Evolutionary conservation across 805 yeast genomes (phyloP), one percentile per base, ranked within the genome.

Genomic region (Alloascoidea hylecoeti): DNA sequence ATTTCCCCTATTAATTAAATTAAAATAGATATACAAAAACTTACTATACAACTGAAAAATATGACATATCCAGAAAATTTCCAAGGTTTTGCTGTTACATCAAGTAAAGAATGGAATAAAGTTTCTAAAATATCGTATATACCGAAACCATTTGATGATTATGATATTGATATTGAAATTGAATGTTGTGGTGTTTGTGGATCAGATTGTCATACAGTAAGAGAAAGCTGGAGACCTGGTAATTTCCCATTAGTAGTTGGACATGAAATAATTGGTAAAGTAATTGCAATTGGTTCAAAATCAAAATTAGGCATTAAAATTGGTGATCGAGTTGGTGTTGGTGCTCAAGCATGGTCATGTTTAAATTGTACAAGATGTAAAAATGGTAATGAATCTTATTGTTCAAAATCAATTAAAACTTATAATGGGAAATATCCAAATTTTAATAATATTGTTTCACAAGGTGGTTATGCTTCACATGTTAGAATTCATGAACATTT

Each of bases 261-360:
- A 34, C 77, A 72, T 53, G 78, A 57, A 37, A 55, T 57, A 34
- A 47, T 53, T 27, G 63, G 63, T 13, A 43, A 41, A 30, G 56
- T 50, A 34, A 39, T 43, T 16, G 34, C 37, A 15, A 49, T 41
- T 33, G 49, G 48, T 6, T 46, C 63, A n/a, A 59, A 67, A 74
- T 80, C 45, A 5, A 47, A 52, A 6, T n/a, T n/a, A n/a, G 58
- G 61, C 43, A 38, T 65, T 57, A 60, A 64, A 51, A 53, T 77
- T 15, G 94, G 94, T 39, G 78, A 83, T 45, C 64, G 84, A 46
- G 92, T 80, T 17, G 94, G 89, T 39, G 68, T 80, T 37, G 94
- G 94, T 47, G 89, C 92, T 17, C 76, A 72, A 50, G 62, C 67
- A 16, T 61, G 58, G 41, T 61, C 80, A 28, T 82, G 94, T 60